phyloP scores from a whole-genome alignment of 768 basidiomycete species.

The Boletus rufocinnamomeus region DNA sequence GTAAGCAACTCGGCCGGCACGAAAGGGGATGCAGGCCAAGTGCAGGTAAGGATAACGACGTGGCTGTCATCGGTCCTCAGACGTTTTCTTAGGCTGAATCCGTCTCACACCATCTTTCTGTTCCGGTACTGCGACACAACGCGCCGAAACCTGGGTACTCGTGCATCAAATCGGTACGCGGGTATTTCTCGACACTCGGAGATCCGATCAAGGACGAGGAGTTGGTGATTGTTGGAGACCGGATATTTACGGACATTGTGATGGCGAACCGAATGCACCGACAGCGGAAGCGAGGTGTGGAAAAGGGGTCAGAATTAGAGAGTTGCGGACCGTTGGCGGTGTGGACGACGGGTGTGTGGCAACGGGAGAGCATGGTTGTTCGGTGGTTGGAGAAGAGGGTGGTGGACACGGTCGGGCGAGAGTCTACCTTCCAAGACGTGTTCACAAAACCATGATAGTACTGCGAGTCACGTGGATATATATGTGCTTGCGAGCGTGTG shows the following conservation, averaged over 20 bases:
- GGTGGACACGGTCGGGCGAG: constrained; percentile 44
- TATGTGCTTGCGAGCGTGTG: not conserved
- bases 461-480: constrained; percentile 1
- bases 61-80: not conserved
- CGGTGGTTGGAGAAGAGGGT: constrained; percentile 59
- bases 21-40: constrained; percentile 67
- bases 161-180: constrained; percentile 69
- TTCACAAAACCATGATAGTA: constrained; percentile 2
- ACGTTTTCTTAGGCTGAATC: constrained; percentile 71
- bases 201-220: constrained; percentile 60
- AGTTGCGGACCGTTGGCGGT: constrained; percentile 57
- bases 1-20: constrained; percentile 96
- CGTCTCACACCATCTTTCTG: constrained; percentile 72
- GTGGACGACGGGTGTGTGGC: constrained; percentile 73
- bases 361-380: constrained; percentile 60
- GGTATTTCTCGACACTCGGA: constrained; percentile 69
- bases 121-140: constrained; percentile 79
- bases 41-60: constrained; percentile 60
- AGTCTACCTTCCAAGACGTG: not conserved
- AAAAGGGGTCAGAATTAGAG: not conserved
- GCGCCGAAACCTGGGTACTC: constrained; percentile 78
- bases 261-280: constrained; percentile 72
- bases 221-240: constrained; percentile 86
- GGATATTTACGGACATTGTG: constrained; percentile 89
- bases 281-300: not conserved